These are phyloP conservation scores for Chlorella sp. DNA, from an alignment of 139 green algal species.

Conservation along the genomic window DNA sequence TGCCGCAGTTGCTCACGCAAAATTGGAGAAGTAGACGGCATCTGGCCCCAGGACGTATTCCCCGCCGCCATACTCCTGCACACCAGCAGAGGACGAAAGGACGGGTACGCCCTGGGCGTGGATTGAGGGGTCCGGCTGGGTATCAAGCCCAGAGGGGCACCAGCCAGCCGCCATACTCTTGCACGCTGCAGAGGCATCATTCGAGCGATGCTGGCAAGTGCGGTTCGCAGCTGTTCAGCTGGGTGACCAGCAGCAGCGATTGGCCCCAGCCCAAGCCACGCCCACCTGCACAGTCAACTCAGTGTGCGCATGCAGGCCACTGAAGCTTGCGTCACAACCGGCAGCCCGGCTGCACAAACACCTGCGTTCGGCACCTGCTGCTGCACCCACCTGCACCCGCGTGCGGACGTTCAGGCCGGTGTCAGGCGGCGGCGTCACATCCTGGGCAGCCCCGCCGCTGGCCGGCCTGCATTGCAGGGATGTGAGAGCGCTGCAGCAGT, in stretches of 20 bases:
- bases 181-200: no score
- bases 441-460: neutral
- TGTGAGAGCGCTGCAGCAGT: neutral
- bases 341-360: constrained; percentile 9
- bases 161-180: no score
- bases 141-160: no score
- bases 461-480: neutral
- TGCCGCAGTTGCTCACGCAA: constrained; percentile 41
- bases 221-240: no score
- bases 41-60: constrained; percentile 49
- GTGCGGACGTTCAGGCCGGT: constrained; percentile 75
- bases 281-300: neutral
- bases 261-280: neutral
- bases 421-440: constrained; percentile 62
- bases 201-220: no score
- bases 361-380: constrained; percentile 52
- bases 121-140: no score
- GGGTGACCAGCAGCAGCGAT: no score
- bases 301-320: no score
- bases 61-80: constrained; percentile 74
- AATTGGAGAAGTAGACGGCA: constrained; percentile 74
- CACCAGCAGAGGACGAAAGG: neutral
- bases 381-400: constrained; percentile 58
- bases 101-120: no score
- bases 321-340: no score